Percentiles rank a stretch among this genome's conserved stretches.
These are phyloP conservation scores for Globisporangium megalacanthum DNA, from an alignment of 352 stramenopile species.

Conservation along the genomic window DNA sequence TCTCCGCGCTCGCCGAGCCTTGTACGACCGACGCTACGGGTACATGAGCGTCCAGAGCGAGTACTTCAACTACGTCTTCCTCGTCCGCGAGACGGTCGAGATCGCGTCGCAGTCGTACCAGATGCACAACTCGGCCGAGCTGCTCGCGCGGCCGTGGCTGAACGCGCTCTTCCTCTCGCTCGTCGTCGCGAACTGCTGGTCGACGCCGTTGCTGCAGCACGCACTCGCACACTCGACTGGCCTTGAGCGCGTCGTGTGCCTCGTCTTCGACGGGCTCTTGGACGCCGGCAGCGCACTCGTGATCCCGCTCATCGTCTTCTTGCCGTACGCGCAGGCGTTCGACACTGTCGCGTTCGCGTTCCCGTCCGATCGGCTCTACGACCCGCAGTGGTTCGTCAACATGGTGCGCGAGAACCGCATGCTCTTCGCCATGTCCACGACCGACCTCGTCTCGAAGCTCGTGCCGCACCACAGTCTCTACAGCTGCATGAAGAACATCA, in stretches of 20 bases:
- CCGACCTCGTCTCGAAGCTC: slow-evolving; percentile 15
- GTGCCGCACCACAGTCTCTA: slow-evolving; percentile 18
- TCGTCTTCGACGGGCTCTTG: slow-evolving; percentile 23
- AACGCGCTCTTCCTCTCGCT: slow-evolving; percentile 16
- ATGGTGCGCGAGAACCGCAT: slow-evolving; percentile 19
- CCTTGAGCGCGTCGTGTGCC: slow-evolving; percentile 20
- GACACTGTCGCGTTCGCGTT: slow-evolving; percentile 7
- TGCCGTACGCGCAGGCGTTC: slow-evolving; percentile 11
- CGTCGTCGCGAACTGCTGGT: slow-evolving; percentile 17
- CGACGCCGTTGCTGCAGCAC: slow-evolving; percentile 17
- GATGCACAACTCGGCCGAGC: slow-evolving; percentile 13
- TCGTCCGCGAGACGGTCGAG: slow-evolving; percentile 17
- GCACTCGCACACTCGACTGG: slow-evolving; percentile 13
- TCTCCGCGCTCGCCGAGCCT: slow-evolving; percentile 3
- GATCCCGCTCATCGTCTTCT: slow-evolving; percentile 18
- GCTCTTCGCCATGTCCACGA: slow-evolving; percentile 16
- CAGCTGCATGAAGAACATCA: slow-evolving; percentile 17
- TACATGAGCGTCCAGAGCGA: slow-evolving; percentile 17
- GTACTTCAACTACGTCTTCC: slow-evolving; percentile 16
- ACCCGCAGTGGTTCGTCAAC: slow-evolving; percentile 18
- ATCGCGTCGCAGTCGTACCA: slow-evolving; percentile 19
- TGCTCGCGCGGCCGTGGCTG: slow-evolving; percentile 16
- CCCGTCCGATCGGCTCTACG: slow-evolving; percentile 13
- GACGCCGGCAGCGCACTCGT: slow-evolving; percentile 19
- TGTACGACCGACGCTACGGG: slow-evolving; percentile 14